Evolutionary conservation across 1,139 yeast species (phyloP).

Genomic region (Suhomyces ambrosiae): DNA sequence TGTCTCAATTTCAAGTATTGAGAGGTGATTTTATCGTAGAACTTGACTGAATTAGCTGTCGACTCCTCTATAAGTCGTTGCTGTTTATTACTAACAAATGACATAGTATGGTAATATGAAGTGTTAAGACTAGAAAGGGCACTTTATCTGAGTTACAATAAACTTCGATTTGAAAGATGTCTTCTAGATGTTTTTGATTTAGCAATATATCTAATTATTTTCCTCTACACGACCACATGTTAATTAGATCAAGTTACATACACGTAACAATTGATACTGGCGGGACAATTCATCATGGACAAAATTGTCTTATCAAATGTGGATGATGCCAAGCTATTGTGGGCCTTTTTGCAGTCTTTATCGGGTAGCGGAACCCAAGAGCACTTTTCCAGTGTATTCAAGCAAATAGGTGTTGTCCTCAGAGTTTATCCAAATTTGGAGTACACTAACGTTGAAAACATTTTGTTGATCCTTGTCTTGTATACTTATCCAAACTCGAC

Average conservation of each 20-base stretch:
- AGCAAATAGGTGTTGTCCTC: constrained; percentile 1
- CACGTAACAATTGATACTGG: not conserved
- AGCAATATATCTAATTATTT: too few relatives aligned
- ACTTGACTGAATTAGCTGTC: constrained; percentile 32
- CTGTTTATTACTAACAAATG: constrained; percentile 33
- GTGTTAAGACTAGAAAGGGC: too few relatives aligned
- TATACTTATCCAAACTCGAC: constrained; percentile 7
- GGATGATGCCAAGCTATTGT: constrained; percentile 10
- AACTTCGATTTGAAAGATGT: too few relatives aligned
- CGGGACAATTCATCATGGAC: constrained; percentile 2
- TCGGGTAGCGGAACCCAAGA: too few relatives aligned
- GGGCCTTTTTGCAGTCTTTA: constrained; percentile 4
- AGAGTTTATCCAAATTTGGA: constrained; percentile 1
- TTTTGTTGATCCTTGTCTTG: constrained; percentile 9
- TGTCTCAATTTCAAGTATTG: constrained; percentile 40
- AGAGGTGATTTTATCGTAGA: constrained; percentile 36
- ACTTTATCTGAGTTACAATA: too few relatives aligned
- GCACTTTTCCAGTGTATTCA: too few relatives aligned
- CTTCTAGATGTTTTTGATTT: too few relatives aligned
- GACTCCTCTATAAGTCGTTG: constrained; percentile 39
- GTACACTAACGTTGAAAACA: constrained; percentile 12
- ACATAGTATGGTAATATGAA: constrained; percentile 21
- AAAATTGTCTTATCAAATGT: not conserved
- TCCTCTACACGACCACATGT: too few relatives aligned
- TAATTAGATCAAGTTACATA: too few relatives aligned